Percentiles rank a stretch among this genome's conserved stretches.
phyloP scores from a whole-genome alignment of 2,329 filamentous ascomycete genomes.

The Monilinia fructigena region DNA sequence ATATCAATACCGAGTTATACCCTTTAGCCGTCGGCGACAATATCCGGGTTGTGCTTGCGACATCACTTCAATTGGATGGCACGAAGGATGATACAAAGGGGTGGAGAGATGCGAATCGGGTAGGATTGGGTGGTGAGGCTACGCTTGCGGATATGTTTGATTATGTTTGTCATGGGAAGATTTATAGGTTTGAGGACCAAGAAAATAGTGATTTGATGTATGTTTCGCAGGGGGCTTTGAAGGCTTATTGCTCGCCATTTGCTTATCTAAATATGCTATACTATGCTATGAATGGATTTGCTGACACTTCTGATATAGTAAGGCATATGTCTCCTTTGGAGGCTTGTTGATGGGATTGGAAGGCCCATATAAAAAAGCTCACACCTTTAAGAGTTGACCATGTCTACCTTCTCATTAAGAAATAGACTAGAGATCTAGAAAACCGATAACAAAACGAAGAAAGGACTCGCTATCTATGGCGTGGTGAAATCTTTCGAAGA shows the following conservation, averaged over 20 bases:
- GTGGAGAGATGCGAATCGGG: conserved; percentile 74
- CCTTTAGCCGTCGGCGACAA: conserved; percentile 72
- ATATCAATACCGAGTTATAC: conserved; percentile 93
- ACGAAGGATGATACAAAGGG: conserved; percentile 71
- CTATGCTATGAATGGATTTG: neutral
- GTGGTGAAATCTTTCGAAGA: conserved; percentile 4
- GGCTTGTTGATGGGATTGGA: conserved; percentile 87
- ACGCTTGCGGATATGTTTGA: conserved; percentile 77
- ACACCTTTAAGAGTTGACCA: conserved; percentile 89
- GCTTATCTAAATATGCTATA: neutral
- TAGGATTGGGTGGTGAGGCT: conserved; percentile 51
- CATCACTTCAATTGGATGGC: conserved; percentile 83
- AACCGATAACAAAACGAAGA: neutral
- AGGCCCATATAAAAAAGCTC: conserved; percentile 91
- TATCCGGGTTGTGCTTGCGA: conserved; percentile 78
- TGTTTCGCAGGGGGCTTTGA: conserved; percentile 43
- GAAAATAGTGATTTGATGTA: conserved; percentile 81
- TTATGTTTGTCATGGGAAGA: conserved; percentile 85
- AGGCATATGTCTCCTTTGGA: conserved; percentile 91
- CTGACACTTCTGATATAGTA: conserved; percentile 53
- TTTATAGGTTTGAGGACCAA: conserved; percentile 83
- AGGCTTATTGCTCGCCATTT: neutral
- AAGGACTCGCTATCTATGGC: conserved; percentile 4
- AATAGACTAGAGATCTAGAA: conserved; percentile 49
- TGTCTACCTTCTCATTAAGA: conserved; percentile 91